Base-by-base conservation (phyloP, 176 grass and related monocot species). In the Oryza punctata region DNA sequence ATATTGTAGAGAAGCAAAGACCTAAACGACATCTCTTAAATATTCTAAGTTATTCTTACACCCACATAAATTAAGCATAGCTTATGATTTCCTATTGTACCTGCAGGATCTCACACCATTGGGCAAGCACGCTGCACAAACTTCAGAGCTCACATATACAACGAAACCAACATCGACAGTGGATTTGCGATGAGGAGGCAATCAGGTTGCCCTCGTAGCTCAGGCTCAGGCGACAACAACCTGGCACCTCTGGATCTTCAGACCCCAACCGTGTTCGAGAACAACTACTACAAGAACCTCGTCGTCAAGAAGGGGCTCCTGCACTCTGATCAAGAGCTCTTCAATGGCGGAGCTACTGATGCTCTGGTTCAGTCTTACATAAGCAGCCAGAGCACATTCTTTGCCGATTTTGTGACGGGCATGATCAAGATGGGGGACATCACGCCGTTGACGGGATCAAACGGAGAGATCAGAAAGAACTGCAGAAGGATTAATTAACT, bases 291-390 rank as follows among this genome's bases (percentile, higher is more conserved):
- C 84, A 37, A 68, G 30, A 88, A 90, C 49, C 90, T 92, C 11
- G 63, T 90, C 7, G 2, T 15, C 15, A 50, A 28, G 1, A 82
- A 86, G 24, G 90, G 80, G 8, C 65, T 95, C 1, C 88, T 95
- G 1, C 90, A 92, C 79, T 95, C 93, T 1, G 93, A 95, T 28
- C 93, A 95, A 60, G 84, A 92, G 78, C 88, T 95, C 81, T 92
- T 86, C 83, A 95, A 89, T 1, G 75, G 80, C 0, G 90, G 85
- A 7, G 27, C 82, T 1, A 76, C 90, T 1, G 82, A 90, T 0
- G 28, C 61, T 3, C 72, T 52, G 16, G 90, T 92, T 15, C 69
- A 43, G 19, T 38, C 65, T 0, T 95, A 95, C 10, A 63, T 41
- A 2, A 25, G 18, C 3, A 71, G 67, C 71, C 84, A 82, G 2